phyloP scores from a whole-genome alignment of 176 grass and related monocot species.

The Oryza rufipogon region DNA sequence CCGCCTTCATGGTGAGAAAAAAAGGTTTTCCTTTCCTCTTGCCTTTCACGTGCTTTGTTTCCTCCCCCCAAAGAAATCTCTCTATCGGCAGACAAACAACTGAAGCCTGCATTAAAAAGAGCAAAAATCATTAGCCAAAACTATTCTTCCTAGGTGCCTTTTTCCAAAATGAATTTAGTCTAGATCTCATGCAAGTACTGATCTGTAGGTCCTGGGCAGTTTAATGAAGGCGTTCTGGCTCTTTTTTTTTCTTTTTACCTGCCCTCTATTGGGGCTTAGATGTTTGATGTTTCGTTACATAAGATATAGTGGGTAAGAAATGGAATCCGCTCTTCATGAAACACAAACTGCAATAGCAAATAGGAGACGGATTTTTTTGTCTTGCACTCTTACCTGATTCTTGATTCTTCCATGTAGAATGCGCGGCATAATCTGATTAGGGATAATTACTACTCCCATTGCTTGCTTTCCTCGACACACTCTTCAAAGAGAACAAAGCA shows the following conservation, averaged over 20 bases:
- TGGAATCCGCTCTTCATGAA: background rate
- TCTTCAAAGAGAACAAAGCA: background rate
- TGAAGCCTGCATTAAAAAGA: background rate
- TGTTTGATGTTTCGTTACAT: background rate
- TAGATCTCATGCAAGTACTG: background rate
- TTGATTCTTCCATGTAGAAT: background rate
- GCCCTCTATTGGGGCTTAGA: background rate
- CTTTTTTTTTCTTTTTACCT: background rate
- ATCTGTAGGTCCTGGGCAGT: background rate
- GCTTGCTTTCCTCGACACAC: background rate
- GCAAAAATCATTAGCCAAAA: conserved; percentile 23
- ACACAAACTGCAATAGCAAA: background rate
- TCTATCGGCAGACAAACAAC: background rate
- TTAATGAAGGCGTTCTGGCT: background rate
- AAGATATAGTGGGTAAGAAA: background rate
- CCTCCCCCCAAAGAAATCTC: background rate
- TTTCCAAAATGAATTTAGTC: background rate
- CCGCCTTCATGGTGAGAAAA: background rate
- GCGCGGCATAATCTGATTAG: background rate
- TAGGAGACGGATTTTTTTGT: background rate
- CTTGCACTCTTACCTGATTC: background rate
- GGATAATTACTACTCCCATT: background rate
- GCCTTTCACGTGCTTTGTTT: background rate
- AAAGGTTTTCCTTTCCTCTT: background rate
- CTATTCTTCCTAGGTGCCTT: background rate